Conservation (phyloP, 2,329 filamentous ascomycete species). For the Arthrobotrys sinensis region DNA sequence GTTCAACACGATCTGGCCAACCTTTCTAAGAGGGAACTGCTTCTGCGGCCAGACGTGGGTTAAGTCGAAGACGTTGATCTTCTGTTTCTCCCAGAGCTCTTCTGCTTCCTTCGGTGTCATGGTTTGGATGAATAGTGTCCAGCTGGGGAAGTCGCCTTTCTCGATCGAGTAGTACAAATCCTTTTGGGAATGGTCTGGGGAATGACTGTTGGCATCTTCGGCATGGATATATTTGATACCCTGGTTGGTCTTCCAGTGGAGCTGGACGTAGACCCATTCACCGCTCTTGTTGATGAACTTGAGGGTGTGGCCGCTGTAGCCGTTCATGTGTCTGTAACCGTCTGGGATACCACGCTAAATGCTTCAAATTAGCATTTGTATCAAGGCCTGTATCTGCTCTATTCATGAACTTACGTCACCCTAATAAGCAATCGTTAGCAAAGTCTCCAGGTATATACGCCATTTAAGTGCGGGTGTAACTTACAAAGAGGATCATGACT, state of each 20-base stretch:
- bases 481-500: conserved; percentile 72
- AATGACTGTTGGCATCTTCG: conserved; percentile 66
- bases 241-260: conserved; percentile 71
- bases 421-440: conserved; percentile 62
- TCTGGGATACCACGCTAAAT: conserved; percentile 55
- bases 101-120: conserved; percentile 72
- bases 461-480: conserved; percentile 71
- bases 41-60: conserved; percentile 73
- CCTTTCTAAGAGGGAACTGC: conserved; percentile 70
- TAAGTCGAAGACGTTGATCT: conserved; percentile 73
- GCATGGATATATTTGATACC: conserved; percentile 70
- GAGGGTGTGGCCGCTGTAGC: conserved; percentile 68
- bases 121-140: conserved; percentile 73
- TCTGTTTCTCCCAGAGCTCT: conserved; percentile 65
- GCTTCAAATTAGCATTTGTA: conserved; percentile 9
- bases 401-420: conserved; percentile 44
- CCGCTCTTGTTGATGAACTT: conserved; percentile 69
- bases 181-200: conserved; percentile 67
- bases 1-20: conserved; percentile 72
- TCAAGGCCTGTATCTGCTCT: neutral
- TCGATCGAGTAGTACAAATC: conserved; percentile 70
- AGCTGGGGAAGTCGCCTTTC: conserved; percentile 69
- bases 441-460: conserved; percentile 67
- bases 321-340: conserved; percentile 59
- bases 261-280: conserved; percentile 71